Conservation (phyloP, 2,329 filamentous ascomycete genomes). For the Eurotiales sp. region DNA sequence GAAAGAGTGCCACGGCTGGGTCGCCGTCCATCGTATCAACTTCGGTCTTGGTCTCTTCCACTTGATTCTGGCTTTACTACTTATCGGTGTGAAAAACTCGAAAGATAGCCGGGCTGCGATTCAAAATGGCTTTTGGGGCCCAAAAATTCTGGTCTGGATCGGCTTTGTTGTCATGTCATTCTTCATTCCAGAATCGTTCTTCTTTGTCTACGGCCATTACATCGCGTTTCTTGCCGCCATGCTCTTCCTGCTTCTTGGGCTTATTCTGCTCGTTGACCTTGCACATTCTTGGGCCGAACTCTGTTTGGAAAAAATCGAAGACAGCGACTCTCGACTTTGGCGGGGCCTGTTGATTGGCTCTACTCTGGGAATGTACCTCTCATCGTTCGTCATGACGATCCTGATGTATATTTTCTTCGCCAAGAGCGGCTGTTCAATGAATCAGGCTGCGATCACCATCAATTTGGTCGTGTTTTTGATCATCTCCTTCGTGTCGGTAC, state of each 20-base stretch:
- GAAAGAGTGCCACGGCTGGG: slow-evolving; percentile 89
- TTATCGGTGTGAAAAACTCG: slow-evolving; percentile 82
- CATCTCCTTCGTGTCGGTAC: slow-evolving; percentile 80
- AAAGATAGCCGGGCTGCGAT: slow-evolving; percentile 82
- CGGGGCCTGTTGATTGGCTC: slow-evolving; percentile 83
- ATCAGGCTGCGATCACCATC: slow-evolving; percentile 91
- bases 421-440: slow-evolving; percentile 77
- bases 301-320: slow-evolving; percentile 89
- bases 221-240: slow-evolving; percentile 83
- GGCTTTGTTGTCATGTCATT: slow-evolving; percentile 85
- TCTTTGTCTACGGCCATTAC: slow-evolving; percentile 94
- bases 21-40: slow-evolving; percentile 95
- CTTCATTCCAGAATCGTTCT: slow-evolving; percentile 92
- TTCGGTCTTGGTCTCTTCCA: slow-evolving; percentile 96
- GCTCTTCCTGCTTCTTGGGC: slow-evolving; percentile 85
- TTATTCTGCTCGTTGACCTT: slow-evolving; percentile 89
- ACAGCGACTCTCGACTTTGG: slow-evolving; percentile 80
- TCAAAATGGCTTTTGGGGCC: slow-evolving; percentile 99
- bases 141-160: slow-evolving; percentile 88
- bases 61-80: slow-evolving; percentile 74
- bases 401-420: slow-evolving; percentile 98
- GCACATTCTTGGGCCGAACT: slow-evolving; percentile 97
- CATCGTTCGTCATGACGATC: slow-evolving; percentile 87
- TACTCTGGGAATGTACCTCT: slow-evolving; percentile 88
- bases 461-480: slow-evolving; percentile 80